Evolutionary conservation across 257 asterid genomes (phyloP).

Genomic region (Hygrophila difformis): DNA sequence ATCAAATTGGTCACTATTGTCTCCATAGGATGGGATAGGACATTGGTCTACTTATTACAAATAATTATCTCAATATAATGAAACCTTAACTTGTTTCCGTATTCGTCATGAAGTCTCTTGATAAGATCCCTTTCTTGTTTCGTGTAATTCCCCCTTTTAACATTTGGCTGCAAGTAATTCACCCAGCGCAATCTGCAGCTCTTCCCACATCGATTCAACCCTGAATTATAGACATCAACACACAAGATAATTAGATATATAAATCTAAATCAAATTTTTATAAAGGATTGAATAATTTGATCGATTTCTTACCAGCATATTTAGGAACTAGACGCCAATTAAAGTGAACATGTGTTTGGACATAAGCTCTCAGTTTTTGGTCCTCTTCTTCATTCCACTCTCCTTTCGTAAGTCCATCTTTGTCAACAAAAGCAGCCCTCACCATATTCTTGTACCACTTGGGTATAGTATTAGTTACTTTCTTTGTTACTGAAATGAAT

Average conservation of each 20-base stretch:
- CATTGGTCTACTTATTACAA: too few species aligned
- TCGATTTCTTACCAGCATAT: slow-evolving; percentile 2
- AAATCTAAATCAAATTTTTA: too few species aligned
- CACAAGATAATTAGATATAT: too few species aligned
- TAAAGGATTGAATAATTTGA: too few species aligned
- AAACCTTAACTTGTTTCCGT: slow-evolving; percentile 5
- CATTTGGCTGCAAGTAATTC: not conserved
- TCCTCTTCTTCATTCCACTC: slow-evolving; percentile 6
- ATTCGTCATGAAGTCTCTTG: not conserved
- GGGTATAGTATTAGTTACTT: too few species aligned
- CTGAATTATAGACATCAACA: too few species aligned
- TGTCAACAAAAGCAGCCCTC: not conserved
- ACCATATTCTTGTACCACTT: too few species aligned
- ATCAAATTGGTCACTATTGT: too few species aligned
- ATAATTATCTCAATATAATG: too few species aligned
- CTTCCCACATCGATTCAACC: slow-evolving; percentile 4
- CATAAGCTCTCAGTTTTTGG: slow-evolving; percentile 1
- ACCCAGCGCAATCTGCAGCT: slow-evolving; percentile 8
- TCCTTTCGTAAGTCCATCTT: not conserved
- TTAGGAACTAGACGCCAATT: slow-evolving; percentile 8
- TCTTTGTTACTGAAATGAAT: too few species aligned
- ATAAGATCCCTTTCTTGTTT: slow-evolving; percentile 1
- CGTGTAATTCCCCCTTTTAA: slow-evolving; percentile 1
- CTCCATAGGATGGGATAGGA: too few species aligned
- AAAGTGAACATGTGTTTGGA: slow-evolving; percentile 7